Conservation (phyloP, 2,329 filamentous ascomycete species). For the Hypomyces perniciosus region DNA sequence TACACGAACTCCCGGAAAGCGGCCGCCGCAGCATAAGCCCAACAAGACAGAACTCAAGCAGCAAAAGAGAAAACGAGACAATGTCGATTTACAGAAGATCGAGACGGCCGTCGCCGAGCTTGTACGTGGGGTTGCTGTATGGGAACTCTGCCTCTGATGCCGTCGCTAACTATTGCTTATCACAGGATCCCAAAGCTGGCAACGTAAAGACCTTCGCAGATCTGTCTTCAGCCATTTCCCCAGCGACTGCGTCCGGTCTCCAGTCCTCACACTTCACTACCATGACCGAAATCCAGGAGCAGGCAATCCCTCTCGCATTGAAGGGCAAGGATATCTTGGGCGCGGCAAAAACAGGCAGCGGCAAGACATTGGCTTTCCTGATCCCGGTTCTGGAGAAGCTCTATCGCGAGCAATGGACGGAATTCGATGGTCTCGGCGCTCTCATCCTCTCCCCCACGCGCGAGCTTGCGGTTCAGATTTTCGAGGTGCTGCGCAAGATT, state of each 20-base stretch:
- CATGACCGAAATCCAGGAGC: slow-evolving; percentile 85
- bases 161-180: background rate
- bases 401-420: slow-evolving; percentile 82
- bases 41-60: slow-evolving; percentile 28
- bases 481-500: slow-evolving; percentile 86
- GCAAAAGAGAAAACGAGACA: slow-evolving; percentile 33
- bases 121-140: slow-evolving; percentile 19
- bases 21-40: slow-evolving; percentile 22
- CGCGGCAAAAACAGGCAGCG: slow-evolving; percentile 90
- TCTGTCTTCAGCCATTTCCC: slow-evolving; percentile 65
- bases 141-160: background rate
- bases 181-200: slow-evolving; percentile 53
- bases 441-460: slow-evolving; percentile 91
- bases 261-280: slow-evolving; percentile 82
- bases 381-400: slow-evolving; percentile 89
- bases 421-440: slow-evolving; percentile 84
- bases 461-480: slow-evolving; percentile 94
- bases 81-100: slow-evolving; percentile 30
- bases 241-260: slow-evolving; percentile 71
- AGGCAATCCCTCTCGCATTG: slow-evolving; percentile 81
- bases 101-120: slow-evolving; percentile 29
- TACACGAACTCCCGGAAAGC: slow-evolving; percentile 18
- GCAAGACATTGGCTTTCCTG: slow-evolving; percentile 91
- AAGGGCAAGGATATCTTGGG: slow-evolving; percentile 85
- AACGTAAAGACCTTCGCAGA: slow-evolving; percentile 68